phyloP scores from a whole-genome alignment of 352 stramenopile genomes.

The Globisporangium irregulare region DNA sequence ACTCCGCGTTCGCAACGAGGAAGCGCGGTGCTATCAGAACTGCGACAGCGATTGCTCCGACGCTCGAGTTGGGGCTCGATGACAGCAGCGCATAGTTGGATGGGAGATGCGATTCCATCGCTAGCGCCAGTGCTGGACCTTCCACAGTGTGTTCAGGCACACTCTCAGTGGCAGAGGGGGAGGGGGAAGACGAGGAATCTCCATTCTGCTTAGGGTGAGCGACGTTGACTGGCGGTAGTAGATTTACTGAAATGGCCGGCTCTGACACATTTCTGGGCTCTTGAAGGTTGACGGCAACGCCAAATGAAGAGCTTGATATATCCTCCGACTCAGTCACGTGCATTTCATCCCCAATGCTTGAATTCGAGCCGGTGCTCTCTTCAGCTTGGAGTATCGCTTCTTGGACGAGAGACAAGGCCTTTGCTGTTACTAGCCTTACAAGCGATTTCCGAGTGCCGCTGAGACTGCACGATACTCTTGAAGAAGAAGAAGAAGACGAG shows the following conservation, averaged over 20 bases:
- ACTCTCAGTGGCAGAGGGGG: background rate
- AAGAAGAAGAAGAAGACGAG: background rate
- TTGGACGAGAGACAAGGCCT: background rate
- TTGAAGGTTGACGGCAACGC: background rate
- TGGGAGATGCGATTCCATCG: background rate
- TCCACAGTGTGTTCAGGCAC: background rate
- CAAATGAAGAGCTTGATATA: background rate
- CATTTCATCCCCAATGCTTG: background rate
- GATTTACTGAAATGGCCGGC: background rate
- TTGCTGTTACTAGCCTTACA: background rate
- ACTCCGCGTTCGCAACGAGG: background rate
- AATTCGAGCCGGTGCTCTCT: background rate
- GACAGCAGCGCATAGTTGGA: constrained; percentile 4
- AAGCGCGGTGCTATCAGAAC: background rate
- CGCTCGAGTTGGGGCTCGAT: background rate
- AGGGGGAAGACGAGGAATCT: background rate
- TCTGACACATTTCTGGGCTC: background rate
- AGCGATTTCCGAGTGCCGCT: background rate
- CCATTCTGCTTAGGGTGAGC: background rate
- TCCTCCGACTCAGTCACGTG: background rate
- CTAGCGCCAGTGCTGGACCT: background rate
- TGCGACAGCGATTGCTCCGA: background rate
- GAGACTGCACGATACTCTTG: background rate
- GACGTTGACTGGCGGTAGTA: background rate
- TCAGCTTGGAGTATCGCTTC: background rate